Percentiles rank a stretch among this genome's conserved stretches.
Conservation (phyloP, 73 alveolate genomes). For the Uronychia binucleata region DNA sequence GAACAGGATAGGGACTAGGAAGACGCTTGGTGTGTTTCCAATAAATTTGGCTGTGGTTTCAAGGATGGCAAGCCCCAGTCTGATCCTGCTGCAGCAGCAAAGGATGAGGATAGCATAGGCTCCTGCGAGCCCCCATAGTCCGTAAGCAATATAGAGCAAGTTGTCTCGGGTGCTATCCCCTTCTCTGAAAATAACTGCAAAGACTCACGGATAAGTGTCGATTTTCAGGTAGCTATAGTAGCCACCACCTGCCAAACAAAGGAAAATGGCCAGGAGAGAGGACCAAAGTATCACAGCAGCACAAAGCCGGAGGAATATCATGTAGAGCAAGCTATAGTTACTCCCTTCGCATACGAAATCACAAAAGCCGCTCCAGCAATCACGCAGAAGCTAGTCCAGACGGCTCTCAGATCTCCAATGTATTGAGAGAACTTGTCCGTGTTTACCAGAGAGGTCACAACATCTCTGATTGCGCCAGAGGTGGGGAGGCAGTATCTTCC, state of each 20-base stretch:
- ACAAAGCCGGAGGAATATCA: conserved; percentile 48
- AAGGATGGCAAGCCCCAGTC: conserved; percentile 91
- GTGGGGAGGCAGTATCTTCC: background rate
- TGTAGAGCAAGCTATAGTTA: conserved; percentile 56
- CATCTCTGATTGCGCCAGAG: background rate
- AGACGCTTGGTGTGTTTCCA: conserved; percentile 64
- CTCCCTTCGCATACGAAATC: background rate
- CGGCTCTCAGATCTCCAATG: conserved; percentile 72
- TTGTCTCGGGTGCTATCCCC: background rate
- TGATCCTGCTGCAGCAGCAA: conserved; percentile 89
- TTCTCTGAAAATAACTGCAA: background rate
- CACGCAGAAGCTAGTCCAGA: conserved; percentile 71
- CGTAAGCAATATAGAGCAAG: conserved; percentile 24
- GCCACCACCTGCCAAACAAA: conserved; percentile 47
- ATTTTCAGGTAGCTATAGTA: conserved; percentile 25
- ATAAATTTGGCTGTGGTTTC: conserved; percentile 92
- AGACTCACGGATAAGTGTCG: no score
- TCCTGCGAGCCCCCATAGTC: conserved; percentile 61
- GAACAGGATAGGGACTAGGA: conserved; percentile 91
- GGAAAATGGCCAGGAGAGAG: conserved; percentile 38
- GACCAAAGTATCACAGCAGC: conserved; percentile 65
- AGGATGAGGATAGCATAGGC: conserved; percentile 63
- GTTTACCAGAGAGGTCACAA: background rate
- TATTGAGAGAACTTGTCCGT: conserved; percentile 47
- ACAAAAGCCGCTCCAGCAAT: conserved; percentile 75